Evolutionary conservation across 1,284 basidiomycete species (phyloP).

Genomic region (Moniliophthora roreri): DNA sequence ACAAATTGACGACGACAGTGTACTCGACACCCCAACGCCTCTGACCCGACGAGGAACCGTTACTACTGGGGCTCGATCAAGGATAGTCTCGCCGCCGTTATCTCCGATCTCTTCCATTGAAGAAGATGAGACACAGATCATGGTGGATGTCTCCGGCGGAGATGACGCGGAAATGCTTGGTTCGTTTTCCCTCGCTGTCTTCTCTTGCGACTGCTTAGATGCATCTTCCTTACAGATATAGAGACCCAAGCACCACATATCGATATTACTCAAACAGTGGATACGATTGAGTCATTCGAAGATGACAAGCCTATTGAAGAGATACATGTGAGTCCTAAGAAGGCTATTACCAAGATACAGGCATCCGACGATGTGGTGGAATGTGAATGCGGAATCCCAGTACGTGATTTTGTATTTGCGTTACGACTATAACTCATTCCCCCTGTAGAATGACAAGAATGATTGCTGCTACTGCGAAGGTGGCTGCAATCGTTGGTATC

Average conservation of each 20-base stretch:
- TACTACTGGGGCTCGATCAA: not conserved
- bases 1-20: not conserved
- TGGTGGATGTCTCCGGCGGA: constrained; percentile 8
- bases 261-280: not conserved
- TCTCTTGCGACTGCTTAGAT: not conserved
- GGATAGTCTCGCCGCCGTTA: not conserved
- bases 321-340: constrained; percentile 2
- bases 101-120: constrained; percentile 2
- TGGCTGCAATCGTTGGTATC: constrained; percentile 68
- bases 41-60: not conserved
- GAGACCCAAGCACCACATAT: constrained; percentile 27
- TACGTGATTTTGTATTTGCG: constrained; percentile 28
- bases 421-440: not conserved
- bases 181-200: constrained; percentile 17
- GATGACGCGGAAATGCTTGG: constrained; percentile 48
- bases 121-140: constrained; percentile 3
- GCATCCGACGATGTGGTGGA: constrained; percentile 24
- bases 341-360: constrained; percentile 15
- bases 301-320: not conserved
- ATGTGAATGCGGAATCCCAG: constrained; percentile 67
- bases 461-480: constrained; percentile 63
- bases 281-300: constrained; percentile 14
- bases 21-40: constrained; percentile 4
- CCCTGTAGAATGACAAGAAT: constrained; percentile 29
- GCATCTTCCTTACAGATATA: constrained; percentile 32